Percentiles rank a stretch among this genome's conserved stretches.
Conservation (phyloP, 345 rosid species). For the Aquilaria yunnanensis region DNA sequence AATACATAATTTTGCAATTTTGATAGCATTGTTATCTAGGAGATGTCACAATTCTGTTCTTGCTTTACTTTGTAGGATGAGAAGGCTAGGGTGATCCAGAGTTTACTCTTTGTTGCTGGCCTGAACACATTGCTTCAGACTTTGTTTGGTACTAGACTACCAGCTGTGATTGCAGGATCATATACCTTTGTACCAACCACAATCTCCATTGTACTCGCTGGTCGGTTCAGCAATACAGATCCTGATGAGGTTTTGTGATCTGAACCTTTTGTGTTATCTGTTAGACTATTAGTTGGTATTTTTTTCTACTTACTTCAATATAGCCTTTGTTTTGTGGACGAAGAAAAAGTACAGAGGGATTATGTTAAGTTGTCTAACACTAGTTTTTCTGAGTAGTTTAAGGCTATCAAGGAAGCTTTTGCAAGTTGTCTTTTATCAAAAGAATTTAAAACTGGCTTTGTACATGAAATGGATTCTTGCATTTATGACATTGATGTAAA, state of each 20-base stretch:
- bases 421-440: too few species aligned
- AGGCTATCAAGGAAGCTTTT: too few species aligned
- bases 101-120: conserved; percentile 93
- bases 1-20: conserved; percentile 1
- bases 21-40: background rate
- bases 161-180: conserved; percentile 93
- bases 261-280: conserved; percentile 3
- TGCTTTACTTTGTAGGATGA: conserved; percentile 53
- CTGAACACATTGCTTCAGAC: conserved; percentile 84
- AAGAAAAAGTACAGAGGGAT: background rate
- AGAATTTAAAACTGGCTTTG: too few species aligned
- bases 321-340: background rate
- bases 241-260: conserved; percentile 59
- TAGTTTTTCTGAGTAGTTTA: too few species aligned
- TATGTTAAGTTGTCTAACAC: background rate
- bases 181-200: conserved; percentile 87
- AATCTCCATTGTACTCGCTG: conserved; percentile 87
- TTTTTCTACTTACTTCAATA: conserved; percentile 5
- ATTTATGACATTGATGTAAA: too few species aligned
- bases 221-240: conserved; percentile 63
- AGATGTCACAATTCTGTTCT: background rate
- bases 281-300: background rate
- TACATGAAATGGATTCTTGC: too few species aligned
- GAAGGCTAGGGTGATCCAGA: conserved; percentile 92
- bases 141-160: conserved; percentile 81